These are phyloP conservation scores for Leishmania braziliensis DNA, from an alignment of 208 protist species.

Conservation along the genomic window DNA sequence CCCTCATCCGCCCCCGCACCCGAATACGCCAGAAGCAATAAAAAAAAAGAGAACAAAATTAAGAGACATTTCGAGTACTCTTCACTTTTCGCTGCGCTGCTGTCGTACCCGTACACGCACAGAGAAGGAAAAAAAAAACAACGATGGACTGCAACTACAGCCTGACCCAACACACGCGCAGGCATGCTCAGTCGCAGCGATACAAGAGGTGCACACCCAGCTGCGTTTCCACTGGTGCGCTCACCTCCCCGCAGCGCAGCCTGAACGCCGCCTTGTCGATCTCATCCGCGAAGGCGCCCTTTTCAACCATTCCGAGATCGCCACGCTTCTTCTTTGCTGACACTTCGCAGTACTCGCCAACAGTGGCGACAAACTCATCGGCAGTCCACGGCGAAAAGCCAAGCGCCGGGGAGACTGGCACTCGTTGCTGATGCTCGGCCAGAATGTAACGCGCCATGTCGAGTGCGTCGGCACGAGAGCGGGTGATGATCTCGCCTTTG, in stretches of 20 bases:
- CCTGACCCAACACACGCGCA: not conserved
- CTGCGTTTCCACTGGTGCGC: slow-evolving; percentile 72
- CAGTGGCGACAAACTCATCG: slow-evolving; percentile 61
- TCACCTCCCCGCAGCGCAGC: slow-evolving; percentile 62
- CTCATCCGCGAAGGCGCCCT: slow-evolving; percentile 65
- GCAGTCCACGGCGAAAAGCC: slow-evolving; percentile 61
- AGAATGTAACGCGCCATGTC: slow-evolving; percentile 65
- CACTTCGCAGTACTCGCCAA: slow-evolving; percentile 77
- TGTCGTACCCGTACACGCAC: not conserved
- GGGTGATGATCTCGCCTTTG: slow-evolving; percentile 82
- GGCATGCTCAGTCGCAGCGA: slow-evolving; percentile 52
- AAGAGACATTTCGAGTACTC: too few relatives aligned
- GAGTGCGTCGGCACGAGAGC: slow-evolving; percentile 72
- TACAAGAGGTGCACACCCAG: slow-evolving; percentile 86
- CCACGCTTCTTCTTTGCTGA: slow-evolving; percentile 59
- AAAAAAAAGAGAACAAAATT: not conserved
- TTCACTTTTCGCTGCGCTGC: not conserved
- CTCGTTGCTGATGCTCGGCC: slow-evolving; percentile 18
- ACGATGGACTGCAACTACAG: not conserved
- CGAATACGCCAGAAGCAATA: not conserved
- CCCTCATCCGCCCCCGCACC: not conserved
- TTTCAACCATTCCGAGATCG: slow-evolving; percentile 77
- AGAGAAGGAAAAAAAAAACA: not conserved
- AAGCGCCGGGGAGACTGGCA: slow-evolving; percentile 12
- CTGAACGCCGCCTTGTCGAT: slow-evolving; percentile 77